Base-by-base conservation (phyloP, 73 alveolate species). In the Paramecium sonneborni region DNA sequence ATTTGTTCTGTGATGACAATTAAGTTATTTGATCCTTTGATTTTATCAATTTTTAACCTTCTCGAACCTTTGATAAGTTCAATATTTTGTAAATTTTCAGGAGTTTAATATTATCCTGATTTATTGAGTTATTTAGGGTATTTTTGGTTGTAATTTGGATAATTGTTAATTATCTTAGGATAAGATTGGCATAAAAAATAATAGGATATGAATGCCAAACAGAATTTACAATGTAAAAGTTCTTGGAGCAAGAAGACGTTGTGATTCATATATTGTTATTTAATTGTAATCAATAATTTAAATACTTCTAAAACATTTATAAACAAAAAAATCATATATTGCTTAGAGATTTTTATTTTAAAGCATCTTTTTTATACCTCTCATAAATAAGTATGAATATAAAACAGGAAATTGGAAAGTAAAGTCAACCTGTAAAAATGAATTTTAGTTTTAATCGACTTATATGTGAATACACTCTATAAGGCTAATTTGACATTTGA, bases 61-160 rank as follows among this genome's bases (percentile, higher is more conserved):
- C 11, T 85, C 38, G 92, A 85, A 18, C 92, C 92, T 9, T 34
- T 85, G 26, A 30, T 85, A 18, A 85, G 67, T 23, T 34, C 92
- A 3, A 28, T 85, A 10, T 32, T 85, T 21, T 46, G 43, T 55
- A 30, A 85, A 23, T 43, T 85, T 18, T 44, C 72, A 23, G 84
- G 85, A 1, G 92, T 85, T 12, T 12, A 85, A 85, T 55, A 55
- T 56, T 55, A 55, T 21, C 92, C 92, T 5, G 32, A 21, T 57
- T 24, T 56, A 7, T 46, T 85, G 28, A 70, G 85, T 9, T 85
- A 70, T 70, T 85, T 85, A 15, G 92, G 92, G n/a, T 85, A 85
- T 56, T 67, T 85, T 21, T 85, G 48, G 28, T 39, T 85, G n/a
- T 28, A 43, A 30, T 70, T 70, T 5, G 76, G 76, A 57, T 20